Evolutionary conservation across 306 rosid genomes (phyloP), one percentile per base, ranked within the genome.

Genomic region (Geum urbanum): DNA sequence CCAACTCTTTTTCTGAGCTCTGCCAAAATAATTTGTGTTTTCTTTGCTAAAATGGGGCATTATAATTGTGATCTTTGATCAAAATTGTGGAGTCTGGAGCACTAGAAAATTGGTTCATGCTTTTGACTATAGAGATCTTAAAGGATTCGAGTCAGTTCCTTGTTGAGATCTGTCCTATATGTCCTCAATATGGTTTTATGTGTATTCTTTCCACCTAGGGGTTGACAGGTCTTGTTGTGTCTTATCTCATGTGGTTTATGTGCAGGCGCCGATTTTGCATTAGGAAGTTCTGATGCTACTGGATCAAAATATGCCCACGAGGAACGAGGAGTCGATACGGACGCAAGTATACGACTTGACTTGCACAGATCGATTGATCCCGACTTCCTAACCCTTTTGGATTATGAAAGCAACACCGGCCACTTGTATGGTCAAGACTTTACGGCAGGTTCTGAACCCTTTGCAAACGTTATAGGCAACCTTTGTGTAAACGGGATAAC

Each of bases 201-300:
- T 32, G 37, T 32, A 32, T 2, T 32, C 37, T 32, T 32, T 32
- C 2, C 2, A 3, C 37, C 37, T 32, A 32, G 37, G 37, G 37
- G 37, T 32, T 32, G 37, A 32, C 37, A 2, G 37, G 37, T 32
- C 37, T 58, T 32, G 44, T 35, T 35, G n/a, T 3, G 13, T 32
- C 15, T 9, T 15, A 32, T 35, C 64, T 59, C 64, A 59, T 35
- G 18, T 24, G 20, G 66, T 74, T 22, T 16, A 12, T 41, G 48
- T 58, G 64, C 77, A 59, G 77, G 66, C 37, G n/a, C 64, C 54
- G 62, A 55, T 78, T 63, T 61, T 73, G 72, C 62, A 35, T 43
- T 45, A 15, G 5, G 35, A 22, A 65, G 22, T 52, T 68, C 51
- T 51, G 50, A 19, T n/a, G 46, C 13, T 4, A 24, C 63, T 24